Evolutionary conservation across 163 green algal species (phyloP).

Genomic region (Scenedesmus sp.): DNA sequence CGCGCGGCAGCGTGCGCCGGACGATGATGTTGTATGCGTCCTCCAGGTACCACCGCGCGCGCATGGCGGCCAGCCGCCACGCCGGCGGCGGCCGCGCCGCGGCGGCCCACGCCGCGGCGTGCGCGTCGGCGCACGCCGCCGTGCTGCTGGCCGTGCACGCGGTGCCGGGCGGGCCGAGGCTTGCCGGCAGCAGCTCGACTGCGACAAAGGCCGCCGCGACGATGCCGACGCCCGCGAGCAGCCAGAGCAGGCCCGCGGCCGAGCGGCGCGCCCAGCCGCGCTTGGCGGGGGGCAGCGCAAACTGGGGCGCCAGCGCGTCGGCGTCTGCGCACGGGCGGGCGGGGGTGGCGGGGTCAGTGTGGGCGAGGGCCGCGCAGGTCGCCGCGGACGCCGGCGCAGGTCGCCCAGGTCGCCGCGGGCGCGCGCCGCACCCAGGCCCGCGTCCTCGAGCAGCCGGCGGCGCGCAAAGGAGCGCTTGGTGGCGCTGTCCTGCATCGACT

Average conservation of each 20-base stretch:
- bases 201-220: conserved; percentile 1
- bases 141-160: not conserved
- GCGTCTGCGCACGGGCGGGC: too few relatives aligned
- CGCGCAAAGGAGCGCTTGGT: conserved; percentile 1
- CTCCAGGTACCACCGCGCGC: conserved; percentile 12
- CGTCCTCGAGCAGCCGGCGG: too few relatives aligned
- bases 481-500: conserved; percentile 1
- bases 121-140: not conserved
- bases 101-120: not conserved
- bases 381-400: too few relatives aligned
- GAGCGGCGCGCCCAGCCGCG: not conserved
- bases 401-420: too few relatives aligned
- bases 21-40: conserved; percentile 14
- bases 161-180: not conserved
- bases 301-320: too few relatives aligned
- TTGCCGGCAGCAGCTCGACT: conserved; percentile 10
- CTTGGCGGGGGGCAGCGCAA: not conserved
- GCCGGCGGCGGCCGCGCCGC: not conserved
- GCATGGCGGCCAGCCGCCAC: conserved; percentile 1
- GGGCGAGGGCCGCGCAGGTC: too few relatives aligned
- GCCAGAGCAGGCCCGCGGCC: not conserved
- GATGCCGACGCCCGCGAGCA: not conserved
- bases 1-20: not conserved
- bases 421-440: too few relatives aligned
- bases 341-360: too few relatives aligned